phyloP scores from a whole-genome alignment of 2,329 filamentous ascomycete species.

The Periconia sp. region DNA sequence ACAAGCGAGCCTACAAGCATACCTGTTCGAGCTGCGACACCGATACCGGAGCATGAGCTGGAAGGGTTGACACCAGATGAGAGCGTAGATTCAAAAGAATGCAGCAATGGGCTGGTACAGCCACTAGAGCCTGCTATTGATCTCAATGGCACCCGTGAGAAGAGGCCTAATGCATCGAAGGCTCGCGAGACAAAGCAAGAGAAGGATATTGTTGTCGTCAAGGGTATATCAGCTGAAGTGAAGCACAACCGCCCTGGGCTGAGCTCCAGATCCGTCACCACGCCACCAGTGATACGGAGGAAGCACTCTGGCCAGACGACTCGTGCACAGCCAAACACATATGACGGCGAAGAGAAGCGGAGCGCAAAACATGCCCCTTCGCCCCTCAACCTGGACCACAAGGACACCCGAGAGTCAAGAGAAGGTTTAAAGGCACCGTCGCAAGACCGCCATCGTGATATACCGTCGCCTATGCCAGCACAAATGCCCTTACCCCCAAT shows the following conservation, averaged over 20 bases:
- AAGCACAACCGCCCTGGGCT: conserved; percentile 37
- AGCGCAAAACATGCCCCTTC: conserved; percentile 30
- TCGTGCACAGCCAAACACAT: conserved; percentile 19
- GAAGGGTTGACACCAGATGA: conserved; percentile 28
- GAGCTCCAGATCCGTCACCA: conserved; percentile 42
- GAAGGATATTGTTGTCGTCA: conserved; percentile 39
- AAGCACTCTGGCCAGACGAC: conserved; percentile 41
- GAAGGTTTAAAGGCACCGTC: conserved; percentile 37
- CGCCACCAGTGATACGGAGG: conserved; percentile 45
- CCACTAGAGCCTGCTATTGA: conserved; percentile 28
- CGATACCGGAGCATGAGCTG: conserved; percentile 43
- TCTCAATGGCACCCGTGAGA: conserved; percentile 14
- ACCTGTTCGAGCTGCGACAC: conserved; percentile 53
- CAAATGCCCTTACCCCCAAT: conserved; percentile 66
- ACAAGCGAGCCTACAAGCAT: conserved; percentile 61
- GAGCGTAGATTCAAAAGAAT: conserved; percentile 19
- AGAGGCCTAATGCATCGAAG: conserved; percentile 15
- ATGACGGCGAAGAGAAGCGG: conserved; percentile 29
- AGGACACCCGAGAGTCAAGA: conserved; percentile 22
- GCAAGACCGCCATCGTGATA: conserved; percentile 34
- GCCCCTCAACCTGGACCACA: conserved; percentile 43
- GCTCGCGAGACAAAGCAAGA: conserved; percentile 17
- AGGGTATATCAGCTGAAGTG: conserved; percentile 29
- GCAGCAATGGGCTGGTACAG: conserved; percentile 24
- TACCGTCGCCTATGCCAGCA: conserved; percentile 55